phyloP scores from a whole-genome alignment of 495 filamentous ascomycete species.

The Penicillium pancosmium region DNA sequence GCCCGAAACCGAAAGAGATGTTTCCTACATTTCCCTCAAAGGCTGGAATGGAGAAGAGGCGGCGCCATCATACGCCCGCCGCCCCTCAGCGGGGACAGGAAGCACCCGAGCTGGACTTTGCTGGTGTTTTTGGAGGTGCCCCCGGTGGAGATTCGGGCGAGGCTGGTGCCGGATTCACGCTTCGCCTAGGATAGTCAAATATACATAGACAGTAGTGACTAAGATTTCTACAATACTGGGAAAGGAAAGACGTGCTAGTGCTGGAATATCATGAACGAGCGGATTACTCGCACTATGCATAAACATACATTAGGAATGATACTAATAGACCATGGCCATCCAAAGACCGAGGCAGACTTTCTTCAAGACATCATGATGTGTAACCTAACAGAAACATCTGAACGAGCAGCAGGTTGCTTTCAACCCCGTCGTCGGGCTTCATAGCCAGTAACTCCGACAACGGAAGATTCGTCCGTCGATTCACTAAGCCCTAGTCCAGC shows the following conservation, averaged over 20 bases:
- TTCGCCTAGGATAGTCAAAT: slow-evolving; percentile 62
- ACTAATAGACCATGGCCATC: slow-evolving; percentile 1
- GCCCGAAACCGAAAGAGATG: slow-evolving; percentile 82
- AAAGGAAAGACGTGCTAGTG: background rate
- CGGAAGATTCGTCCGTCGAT: slow-evolving; percentile 1
- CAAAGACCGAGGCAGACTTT: background rate
- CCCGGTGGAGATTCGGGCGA: slow-evolving; percentile 69
- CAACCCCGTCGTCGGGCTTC: background rate
- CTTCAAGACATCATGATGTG: background rate
- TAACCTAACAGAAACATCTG: slow-evolving; percentile 7
- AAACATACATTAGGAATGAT: slow-evolving; percentile 17
- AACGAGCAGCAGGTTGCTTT: background rate
- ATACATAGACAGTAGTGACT: too few relatives aligned
- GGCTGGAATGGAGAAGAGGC: slow-evolving; percentile 85
- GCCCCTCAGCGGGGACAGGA: slow-evolving; percentile 80
- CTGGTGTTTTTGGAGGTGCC: slow-evolving; percentile 80
- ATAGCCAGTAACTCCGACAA: background rate
- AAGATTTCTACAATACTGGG: too few relatives aligned
- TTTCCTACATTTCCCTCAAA: slow-evolving; percentile 94
- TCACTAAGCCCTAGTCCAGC: background rate
- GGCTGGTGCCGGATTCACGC: slow-evolving; percentile 78
- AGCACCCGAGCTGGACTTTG: slow-evolving; percentile 65
- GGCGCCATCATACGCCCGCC: slow-evolving; percentile 73
- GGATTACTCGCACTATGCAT: background rate
- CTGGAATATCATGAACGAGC: background rate